phyloP scores from a whole-genome alignment of 2,329 filamentous ascomycete species.

The Colletotrichum scovillei region DNA sequence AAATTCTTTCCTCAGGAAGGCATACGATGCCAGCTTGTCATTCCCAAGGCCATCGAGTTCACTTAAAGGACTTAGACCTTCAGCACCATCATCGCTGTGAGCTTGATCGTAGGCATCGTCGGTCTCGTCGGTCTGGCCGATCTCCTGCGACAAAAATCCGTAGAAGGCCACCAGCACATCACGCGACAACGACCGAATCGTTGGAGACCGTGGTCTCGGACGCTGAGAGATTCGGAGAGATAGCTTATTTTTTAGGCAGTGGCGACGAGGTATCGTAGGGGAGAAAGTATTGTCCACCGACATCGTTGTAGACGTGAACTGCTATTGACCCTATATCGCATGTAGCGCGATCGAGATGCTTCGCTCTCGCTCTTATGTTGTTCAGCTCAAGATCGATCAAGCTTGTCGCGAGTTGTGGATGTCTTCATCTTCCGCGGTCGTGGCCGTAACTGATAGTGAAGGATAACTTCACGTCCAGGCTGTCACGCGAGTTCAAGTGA shows the following conservation, averaged over 20 bases:
- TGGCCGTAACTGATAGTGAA: neutral
- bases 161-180: neutral
- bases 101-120: neutral
- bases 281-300: neutral
- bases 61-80: neutral
- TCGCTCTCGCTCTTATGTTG: slow-evolving; percentile 16
- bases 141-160: neutral
- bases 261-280: neutral
- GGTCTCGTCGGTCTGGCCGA: neutral
- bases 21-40: neutral
- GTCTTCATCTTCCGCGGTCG: neutral
- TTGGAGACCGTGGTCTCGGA: neutral
- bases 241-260: neutral
- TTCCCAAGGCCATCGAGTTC: neutral
- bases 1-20: neutral
- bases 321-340: neutral
- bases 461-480: neutral
- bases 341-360: neutral
- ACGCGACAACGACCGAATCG: neutral
- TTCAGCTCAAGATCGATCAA: slow-evolving; percentile 35
- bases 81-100: neutral
- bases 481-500: neutral
- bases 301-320: neutral
- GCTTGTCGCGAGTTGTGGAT: neutral
- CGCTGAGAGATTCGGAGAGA: neutral